Evolutionary conservation across 106 monocot species (phyloP).

Genomic region (Apostasia shenzhenica): DNA sequence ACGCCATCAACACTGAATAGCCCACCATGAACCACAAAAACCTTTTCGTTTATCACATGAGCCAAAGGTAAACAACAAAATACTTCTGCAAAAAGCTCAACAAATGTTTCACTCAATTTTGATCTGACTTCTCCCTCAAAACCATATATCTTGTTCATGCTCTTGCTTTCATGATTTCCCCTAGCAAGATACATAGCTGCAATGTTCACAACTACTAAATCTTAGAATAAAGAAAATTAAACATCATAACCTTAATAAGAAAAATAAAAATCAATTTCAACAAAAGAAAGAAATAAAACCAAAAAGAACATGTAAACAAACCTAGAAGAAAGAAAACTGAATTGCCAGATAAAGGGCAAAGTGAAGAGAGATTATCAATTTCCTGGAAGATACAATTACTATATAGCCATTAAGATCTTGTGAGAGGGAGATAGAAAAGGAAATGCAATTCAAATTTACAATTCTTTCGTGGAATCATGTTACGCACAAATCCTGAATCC

Average conservation of each 20-base stretch:
- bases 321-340: too few relatives aligned
- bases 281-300: too few relatives aligned
- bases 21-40: conserved; percentile 95
- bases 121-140: conserved; percentile 98
- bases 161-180: conserved; percentile 97
- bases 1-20: conserved; percentile 97
- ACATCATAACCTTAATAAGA: not conserved
- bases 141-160: conserved; percentile 99
- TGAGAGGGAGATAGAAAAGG: too few relatives aligned
- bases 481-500: too few relatives aligned
- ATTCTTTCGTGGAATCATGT: too few relatives aligned
- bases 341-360: too few relatives aligned
- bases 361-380: too few relatives aligned
- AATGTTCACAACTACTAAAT: conserved; percentile 10
- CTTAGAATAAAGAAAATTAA: not conserved
- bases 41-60: conserved; percentile 89
- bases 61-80: conserved; percentile 93
- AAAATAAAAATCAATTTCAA: too few relatives aligned
- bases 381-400: too few relatives aligned
- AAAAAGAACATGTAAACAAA: too few relatives aligned
- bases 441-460: too few relatives aligned
- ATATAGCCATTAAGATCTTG: too few relatives aligned
- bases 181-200: conserved; percentile 86
- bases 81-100: conserved; percentile 96
- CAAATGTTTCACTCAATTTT: conserved; percentile 83